Conservation (phyloP, 108 stramenopile genomes). For the Hondaea fermentalgiana region DNA sequence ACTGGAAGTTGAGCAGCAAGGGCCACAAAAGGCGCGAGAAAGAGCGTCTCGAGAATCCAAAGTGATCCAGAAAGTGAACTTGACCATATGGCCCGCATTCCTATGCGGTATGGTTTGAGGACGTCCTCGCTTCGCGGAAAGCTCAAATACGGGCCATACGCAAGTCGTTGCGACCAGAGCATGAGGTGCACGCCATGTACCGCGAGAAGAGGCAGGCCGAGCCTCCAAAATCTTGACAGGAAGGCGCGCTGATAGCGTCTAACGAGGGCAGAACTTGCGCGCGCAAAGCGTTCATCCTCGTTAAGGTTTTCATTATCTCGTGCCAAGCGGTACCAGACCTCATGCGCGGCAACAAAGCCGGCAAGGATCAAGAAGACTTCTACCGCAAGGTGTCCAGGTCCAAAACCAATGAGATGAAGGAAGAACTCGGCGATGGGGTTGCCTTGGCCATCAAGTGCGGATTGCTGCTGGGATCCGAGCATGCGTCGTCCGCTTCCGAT, state of each 20-base stretch:
- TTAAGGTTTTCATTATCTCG: not conserved
- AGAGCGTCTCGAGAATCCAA: not conserved
- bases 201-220: not conserved
- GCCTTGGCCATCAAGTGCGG: not conserved
- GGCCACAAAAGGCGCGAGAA: not conserved
- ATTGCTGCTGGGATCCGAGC: not conserved
- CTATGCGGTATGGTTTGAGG: not conserved
- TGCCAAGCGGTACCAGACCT: not conserved
- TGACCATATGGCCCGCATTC: not conserved
- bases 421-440: not conserved
- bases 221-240: not conserved
- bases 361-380: not conserved
- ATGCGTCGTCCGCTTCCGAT: not conserved
- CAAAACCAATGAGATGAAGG: not conserved
- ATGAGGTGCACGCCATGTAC: not conserved
- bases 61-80: not conserved
- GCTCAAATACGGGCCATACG: not conserved
- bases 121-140: not conserved
- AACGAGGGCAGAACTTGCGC: not conserved
- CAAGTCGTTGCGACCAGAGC: not conserved
- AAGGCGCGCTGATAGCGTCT: not conserved
- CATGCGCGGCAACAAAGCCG: conserved; percentile 5
- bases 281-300: not conserved
- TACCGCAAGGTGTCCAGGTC: not conserved
- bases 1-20: not conserved